Conservation (phyloP, 805 yeast genomes). For the Diddensiella caesifluorescens region DNA sequence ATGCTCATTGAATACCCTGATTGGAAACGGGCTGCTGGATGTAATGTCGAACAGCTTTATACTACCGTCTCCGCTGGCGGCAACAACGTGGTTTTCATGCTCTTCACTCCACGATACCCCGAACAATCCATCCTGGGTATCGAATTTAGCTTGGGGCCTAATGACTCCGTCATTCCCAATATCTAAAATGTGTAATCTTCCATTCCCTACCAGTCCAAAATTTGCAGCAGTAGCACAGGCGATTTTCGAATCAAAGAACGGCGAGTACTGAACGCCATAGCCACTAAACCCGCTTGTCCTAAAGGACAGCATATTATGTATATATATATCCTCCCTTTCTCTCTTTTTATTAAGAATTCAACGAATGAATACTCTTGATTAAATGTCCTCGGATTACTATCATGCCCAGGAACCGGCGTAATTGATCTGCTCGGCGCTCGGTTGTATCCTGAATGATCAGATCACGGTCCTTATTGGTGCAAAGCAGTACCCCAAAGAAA, state of each 20-base stretch:
- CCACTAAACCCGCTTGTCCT: constrained; percentile 81
- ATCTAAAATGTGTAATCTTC: constrained; percentile 65
- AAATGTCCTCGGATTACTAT: constrained; percentile 31
- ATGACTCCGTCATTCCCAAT: constrained; percentile 64
- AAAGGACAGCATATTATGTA: constrained; percentile 54
- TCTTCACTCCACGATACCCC: constrained; percentile 86
- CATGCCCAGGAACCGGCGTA: constrained; percentile 32
- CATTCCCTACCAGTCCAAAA: constrained; percentile 93
- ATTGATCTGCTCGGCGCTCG: constrained; percentile 29
- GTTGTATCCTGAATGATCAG: constrained; percentile 29
- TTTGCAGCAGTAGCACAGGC: constrained; percentile 91
- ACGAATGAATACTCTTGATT: constrained; percentile 23
- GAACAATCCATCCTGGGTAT: constrained; percentile 90
- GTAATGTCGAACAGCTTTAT: constrained; percentile 74
- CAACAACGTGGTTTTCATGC: constrained; percentile 79
- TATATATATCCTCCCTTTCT: neutral
- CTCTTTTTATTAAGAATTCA: neutral
- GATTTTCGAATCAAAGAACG: constrained; percentile 80
- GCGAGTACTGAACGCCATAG: constrained; percentile 82
- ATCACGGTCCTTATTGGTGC: constrained; percentile 29
- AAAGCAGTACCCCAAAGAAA: constrained; percentile 30
- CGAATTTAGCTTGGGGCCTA: constrained; percentile 41
- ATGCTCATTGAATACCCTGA: constrained; percentile 53
- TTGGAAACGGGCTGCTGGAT: constrained; percentile 24
- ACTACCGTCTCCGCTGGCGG: constrained; percentile 88